Percentiles rank a stretch among this genome's conserved stretches.
These are phyloP conservation scores for Curvularia spicifera DNA, from an alignment of 2,329 filamentous ascomycete species.

Conservation along the genomic window DNA sequence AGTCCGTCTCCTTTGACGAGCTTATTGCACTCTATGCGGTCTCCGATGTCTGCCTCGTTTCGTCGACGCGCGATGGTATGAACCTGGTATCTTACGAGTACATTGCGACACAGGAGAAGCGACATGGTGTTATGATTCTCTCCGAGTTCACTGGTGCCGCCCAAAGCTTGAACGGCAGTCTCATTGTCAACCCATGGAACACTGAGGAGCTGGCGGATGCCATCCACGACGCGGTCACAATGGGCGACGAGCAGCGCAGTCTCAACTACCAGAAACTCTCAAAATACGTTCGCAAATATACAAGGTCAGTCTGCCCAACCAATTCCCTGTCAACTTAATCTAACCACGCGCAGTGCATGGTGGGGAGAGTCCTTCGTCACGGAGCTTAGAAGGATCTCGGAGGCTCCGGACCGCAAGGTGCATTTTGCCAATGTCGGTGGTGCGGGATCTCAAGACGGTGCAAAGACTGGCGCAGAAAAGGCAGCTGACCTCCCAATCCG, in stretches of 20 bases:
- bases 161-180: conserved; percentile 88
- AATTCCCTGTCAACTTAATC: not conserved
- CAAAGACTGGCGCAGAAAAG: not conserved
- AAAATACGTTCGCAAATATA: conserved; percentile 97
- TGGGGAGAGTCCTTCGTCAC: conserved; percentile 94
- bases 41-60: conserved; percentile 90
- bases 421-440: conserved; percentile 23
- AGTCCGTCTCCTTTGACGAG: conserved; percentile 93
- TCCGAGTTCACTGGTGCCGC: conserved; percentile 97
- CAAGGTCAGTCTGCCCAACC: conserved; percentile 60
- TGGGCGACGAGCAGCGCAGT: conserved; percentile 86
- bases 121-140: conserved; percentile 91
- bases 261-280: conserved; percentile 90
- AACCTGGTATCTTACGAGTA: conserved; percentile 98
- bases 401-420: conserved; percentile 59
- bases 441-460: too few species aligned
- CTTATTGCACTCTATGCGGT: conserved; percentile 91
- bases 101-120: conserved; percentile 88
- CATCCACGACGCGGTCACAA: conserved; percentile 95
- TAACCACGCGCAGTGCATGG: conserved; percentile 70
- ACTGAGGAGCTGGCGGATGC: conserved; percentile 93
- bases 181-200: conserved; percentile 99
- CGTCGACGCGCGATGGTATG: conserved; percentile 97
- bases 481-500: conserved; percentile 7
- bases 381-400: conserved; percentile 71